Conservation (phyloP, 2,329 filamentous ascomycete genomes). For the Corynespora cassiicola region DNA sequence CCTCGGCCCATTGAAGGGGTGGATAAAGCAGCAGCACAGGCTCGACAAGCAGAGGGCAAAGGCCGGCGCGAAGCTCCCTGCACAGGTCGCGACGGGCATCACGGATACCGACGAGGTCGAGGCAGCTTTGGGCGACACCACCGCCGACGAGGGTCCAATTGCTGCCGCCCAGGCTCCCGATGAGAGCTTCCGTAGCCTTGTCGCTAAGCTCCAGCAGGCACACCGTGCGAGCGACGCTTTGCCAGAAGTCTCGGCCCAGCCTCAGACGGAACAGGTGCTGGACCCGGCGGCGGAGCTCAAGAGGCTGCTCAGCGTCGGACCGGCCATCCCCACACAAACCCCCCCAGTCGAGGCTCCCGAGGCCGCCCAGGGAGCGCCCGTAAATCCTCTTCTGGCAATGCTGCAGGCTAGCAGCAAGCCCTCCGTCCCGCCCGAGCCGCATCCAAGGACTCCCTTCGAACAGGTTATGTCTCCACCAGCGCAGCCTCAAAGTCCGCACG, state of each 20-base stretch:
- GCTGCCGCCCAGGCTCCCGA: conserved; percentile 18
- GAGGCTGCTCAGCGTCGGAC: conserved; percentile 53
- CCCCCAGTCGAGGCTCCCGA: conserved; percentile 43
- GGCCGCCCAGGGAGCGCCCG: conserved; percentile 33
- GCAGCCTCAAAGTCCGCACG: conserved; percentile 63
- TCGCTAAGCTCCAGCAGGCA: conserved; percentile 35
- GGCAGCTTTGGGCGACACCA: conserved; percentile 31
- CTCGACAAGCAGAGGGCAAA: conserved; percentile 62
- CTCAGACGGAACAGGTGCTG: conserved; percentile 28
- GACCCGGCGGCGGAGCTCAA: conserved; percentile 62
- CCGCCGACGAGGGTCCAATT: conserved; percentile 27
- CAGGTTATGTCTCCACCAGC: conserved; percentile 58
- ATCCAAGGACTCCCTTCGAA: conserved; percentile 59
- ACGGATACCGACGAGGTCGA: conserved; percentile 41
- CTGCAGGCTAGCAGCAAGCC: conserved; percentile 45
- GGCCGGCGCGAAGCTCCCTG: conserved; percentile 21
- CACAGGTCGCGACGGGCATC: conserved; percentile 22
- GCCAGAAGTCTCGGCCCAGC: conserved; percentile 36
- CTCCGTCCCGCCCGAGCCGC: conserved; percentile 13
- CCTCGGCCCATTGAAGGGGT: conserved; percentile 82
- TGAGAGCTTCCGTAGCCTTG: conserved; percentile 36
- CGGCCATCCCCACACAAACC: conserved; percentile 38
- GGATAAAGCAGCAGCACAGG: conserved; percentile 86
- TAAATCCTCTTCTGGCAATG: conserved; percentile 62
- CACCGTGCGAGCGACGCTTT: conserved; percentile 33